Conservation (phyloP, 2,329 filamentous ascomycete genomes). For the Xylariales sp. region DNA sequence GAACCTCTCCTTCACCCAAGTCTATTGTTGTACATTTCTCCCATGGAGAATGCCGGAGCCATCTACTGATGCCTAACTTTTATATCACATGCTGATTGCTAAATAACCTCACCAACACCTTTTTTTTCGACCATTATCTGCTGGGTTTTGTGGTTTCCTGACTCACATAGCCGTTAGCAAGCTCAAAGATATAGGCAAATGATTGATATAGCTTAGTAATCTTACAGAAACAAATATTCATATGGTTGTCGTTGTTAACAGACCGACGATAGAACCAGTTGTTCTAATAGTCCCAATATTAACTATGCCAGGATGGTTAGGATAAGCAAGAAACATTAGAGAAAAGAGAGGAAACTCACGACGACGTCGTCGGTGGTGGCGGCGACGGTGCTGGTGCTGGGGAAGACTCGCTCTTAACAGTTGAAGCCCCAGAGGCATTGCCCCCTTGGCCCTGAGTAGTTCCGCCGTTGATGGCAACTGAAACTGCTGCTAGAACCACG, state of each 20-base stretch:
- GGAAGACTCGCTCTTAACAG: constrained; percentile 29
- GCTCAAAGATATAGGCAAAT: background rate
- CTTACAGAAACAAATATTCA: constrained; percentile 5
- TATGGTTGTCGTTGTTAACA: background rate
- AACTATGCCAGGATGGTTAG: constrained; percentile 19
- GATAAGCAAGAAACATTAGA: background rate
- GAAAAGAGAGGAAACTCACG: constrained; percentile 17
- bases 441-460: constrained; percentile 22
- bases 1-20: background rate
- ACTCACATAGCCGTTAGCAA: background rate
- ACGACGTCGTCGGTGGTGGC: constrained; percentile 19
- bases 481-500: constrained; percentile 36
- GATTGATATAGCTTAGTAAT: background rate
- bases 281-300: background rate
- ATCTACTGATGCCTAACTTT: background rate
- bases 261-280: background rate
- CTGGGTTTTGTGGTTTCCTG: background rate
- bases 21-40: constrained; percentile 18
- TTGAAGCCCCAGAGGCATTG: constrained; percentile 22
- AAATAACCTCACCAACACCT: background rate
- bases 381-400: constrained; percentile 22
- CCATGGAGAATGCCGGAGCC: too few relatives aligned
- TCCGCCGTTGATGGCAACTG: constrained; percentile 26
- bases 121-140: background rate
- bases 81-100: background rate